These are phyloP conservation scores for Schizonepeta tenuifolia DNA, from an alignment of 257 asterid species.

Conservation along the genomic window DNA sequence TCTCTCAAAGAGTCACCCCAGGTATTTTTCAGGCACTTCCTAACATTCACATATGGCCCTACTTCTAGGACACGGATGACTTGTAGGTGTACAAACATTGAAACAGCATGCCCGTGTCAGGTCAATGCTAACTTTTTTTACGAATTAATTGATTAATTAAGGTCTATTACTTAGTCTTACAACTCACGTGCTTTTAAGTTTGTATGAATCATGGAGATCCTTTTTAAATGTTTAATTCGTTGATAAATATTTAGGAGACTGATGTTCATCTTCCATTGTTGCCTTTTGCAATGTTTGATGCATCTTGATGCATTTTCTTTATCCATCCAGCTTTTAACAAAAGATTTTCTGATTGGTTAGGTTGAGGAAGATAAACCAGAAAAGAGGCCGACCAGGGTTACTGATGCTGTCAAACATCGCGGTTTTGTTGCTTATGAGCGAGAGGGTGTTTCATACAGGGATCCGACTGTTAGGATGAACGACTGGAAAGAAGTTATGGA, in stretches of 20 bases:
- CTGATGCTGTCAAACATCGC: conserved; percentile 78
- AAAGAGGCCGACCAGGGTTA: conserved; percentile 73
- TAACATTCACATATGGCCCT: neutral
- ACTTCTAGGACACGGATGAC: neutral
- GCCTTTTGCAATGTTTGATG: neutral
- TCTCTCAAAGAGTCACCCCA: conserved; percentile 42
- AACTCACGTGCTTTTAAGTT: neutral
- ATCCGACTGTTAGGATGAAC: conserved; percentile 69
- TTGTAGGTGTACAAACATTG: neutral
- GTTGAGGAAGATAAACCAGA: conserved; percentile 47
- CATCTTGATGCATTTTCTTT: neutral
- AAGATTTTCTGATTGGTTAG: conserved; percentile 43
- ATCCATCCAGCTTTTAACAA: neutral
- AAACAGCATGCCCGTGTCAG: neutral
- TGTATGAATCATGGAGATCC: neutral
- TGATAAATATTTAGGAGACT: neutral
- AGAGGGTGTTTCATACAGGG: conserved; percentile 83
- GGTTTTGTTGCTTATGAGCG: conserved; percentile 96
- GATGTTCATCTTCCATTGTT: neutral
- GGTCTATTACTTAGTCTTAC: neutral
- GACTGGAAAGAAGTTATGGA: conserved; percentile 98
- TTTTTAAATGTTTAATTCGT: neutral
- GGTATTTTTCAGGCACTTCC: conserved; percentile 41
- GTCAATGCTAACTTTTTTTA: neutral
- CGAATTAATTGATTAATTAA: neutral